These are phyloP conservation scores for Acacia crassicarpa DNA, from an alignment of 306 rosid species.

Conservation along the genomic window DNA sequence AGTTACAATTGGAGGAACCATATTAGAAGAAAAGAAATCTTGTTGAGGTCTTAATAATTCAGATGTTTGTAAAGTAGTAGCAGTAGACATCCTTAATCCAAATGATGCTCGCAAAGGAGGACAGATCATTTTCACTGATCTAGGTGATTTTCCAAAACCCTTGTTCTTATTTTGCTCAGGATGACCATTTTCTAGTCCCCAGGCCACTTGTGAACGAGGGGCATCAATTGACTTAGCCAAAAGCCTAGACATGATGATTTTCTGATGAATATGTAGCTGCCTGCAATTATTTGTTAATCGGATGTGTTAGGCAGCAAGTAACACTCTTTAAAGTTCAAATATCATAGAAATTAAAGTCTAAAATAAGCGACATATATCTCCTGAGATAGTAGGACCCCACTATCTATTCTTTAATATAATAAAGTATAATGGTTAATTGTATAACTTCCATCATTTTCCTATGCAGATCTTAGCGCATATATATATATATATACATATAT, in stretches of 20 bases:
- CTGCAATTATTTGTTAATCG: conserved; percentile 28
- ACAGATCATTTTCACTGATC: conserved; percentile 58
- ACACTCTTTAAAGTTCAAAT: neutral
- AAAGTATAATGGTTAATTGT: too few species aligned
- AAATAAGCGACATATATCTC: too few species aligned
- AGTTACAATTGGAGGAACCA: conserved; percentile 20
- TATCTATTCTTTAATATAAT: too few species aligned
- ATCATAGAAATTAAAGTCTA: too few species aligned
- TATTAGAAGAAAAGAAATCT: conserved; percentile 35
- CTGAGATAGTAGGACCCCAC: too few species aligned
- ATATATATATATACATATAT: too few species aligned
- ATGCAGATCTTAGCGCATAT: too few species aligned
- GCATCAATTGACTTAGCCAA: conserved; percentile 74
- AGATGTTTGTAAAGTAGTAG: too few species aligned
- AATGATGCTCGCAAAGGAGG: conserved; percentile 32
- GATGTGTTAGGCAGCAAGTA: conserved; percentile 18
- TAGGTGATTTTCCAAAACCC: conserved; percentile 56
- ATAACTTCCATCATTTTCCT: too few species aligned
- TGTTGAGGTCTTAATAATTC: conserved; percentile 53
- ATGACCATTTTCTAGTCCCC: too few species aligned
- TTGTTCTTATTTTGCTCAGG: neutral
- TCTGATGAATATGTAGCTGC: conserved; percentile 10
- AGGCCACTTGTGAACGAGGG: conserved; percentile 47
- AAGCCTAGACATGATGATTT: conserved; percentile 67
- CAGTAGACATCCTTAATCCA: conserved; percentile 46